phyloP scores from a whole-genome alignment of 306 rosid species.

The Inga laurina region DNA sequence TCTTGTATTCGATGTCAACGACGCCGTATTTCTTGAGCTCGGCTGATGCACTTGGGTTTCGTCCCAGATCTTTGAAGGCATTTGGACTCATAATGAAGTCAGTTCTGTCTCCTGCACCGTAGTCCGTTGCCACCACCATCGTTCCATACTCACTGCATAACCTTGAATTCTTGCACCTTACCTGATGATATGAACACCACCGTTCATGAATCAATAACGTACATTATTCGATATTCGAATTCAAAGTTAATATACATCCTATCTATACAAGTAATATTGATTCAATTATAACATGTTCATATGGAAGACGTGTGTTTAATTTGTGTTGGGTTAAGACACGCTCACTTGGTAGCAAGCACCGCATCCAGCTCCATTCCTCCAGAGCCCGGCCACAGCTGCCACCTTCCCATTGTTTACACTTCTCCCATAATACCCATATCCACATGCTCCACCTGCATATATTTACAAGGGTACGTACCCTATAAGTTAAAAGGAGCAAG shows the following conservation, averaged over 20 bases:
- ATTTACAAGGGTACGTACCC: too few species aligned
- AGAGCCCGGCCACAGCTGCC: background rate
- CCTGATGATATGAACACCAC: background rate
- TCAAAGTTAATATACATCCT: too few species aligned
- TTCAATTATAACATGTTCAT: background rate
- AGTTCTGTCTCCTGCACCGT: background rate
- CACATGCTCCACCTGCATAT: background rate
- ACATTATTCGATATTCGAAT: background rate
- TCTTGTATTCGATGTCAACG: background rate
- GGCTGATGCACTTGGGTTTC: background rate
- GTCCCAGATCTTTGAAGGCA: background rate
- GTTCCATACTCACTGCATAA: background rate
- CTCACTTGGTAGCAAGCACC: background rate
- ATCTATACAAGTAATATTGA: background rate
- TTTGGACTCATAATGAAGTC: background rate
- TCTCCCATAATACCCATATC: background rate
- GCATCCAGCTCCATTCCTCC: background rate
- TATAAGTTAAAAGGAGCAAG: too few species aligned
- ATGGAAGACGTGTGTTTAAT: too few species aligned
- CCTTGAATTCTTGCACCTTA: background rate
- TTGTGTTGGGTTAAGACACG: background rate
- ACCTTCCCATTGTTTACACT: background rate
- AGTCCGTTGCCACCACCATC: background rate
- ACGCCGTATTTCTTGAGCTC: background rate
- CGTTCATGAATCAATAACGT: background rate